Evolutionary conservation across 164 flowering plant genomes (phyloP), one percentile per base, ranked within the genome.

Genomic region (Euptelea pleiosperma): DNA sequence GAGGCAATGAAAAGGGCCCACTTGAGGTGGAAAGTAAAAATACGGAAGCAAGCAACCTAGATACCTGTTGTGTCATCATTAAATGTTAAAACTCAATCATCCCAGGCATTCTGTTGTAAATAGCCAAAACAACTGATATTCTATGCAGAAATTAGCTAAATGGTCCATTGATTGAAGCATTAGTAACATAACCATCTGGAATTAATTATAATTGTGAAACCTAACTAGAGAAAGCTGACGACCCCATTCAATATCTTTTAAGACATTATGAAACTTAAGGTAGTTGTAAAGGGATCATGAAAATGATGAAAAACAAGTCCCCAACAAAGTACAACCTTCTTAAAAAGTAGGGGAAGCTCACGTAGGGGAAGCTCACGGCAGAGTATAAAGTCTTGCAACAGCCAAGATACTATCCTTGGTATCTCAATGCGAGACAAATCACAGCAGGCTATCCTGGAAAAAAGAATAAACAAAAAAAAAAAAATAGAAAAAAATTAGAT

Each of bases 281-380:
- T 30, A 19, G 16, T 21, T 16, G 24, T 16, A 14, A 6, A 57
- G 2, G 6, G 30, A 50, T 16, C 24, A 19, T 26, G 16, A 49
- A n/a, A 61, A 52, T 21, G 11, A 52, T 12, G 28, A 35, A 8
- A 37, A 18, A 37, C 24, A 52, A 29, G 7, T 21, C 1, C 30
- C 37, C 14, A 24, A 53, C 3, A 60, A 55, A 41, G 8, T 45
- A 50, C 42, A 25, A 93, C 97, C 96, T 90, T 88, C 50, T 82
- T 81, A 64, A 80, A 66, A 49, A 90, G 81, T 45, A 71, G 6
- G 18, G 99, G 96, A 52, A n/a, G n/a, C n/a, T n/a, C n/a, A n/a
- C n/a, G n/a, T n/a, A n/a, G n/a, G n/a, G n/a, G n/a, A n/a, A 82
- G 77, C 68, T 93, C 95, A 52, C 82, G 83, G 64, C 82, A 77